Conservation (phyloP, 169 alveolate species). For the Miamiensis avidus region DNA sequence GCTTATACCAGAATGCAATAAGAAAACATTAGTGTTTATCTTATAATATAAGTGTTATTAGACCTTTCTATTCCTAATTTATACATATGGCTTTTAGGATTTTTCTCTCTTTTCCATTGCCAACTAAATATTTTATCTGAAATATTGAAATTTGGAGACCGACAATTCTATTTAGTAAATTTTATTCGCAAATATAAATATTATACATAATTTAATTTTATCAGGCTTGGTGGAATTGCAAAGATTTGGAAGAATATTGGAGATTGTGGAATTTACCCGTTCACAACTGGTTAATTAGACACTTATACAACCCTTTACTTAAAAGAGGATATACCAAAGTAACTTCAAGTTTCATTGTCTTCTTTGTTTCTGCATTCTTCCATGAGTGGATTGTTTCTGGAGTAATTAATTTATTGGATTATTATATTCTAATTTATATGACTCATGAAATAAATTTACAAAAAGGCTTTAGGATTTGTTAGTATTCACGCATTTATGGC, state of each 20-base stretch:
- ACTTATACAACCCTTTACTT: slow-evolving; percentile 37
- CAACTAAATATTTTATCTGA: slow-evolving; percentile 35
- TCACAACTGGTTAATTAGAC: slow-evolving; percentile 48
- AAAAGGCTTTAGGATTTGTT: slow-evolving; percentile 25
- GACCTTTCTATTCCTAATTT: slow-evolving; percentile 41
- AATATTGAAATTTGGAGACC: slow-evolving; percentile 34
- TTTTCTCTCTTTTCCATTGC: slow-evolving; percentile 29
- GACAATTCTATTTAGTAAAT: slow-evolving; percentile 31
- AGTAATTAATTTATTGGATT: neutral
- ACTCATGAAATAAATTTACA: no score
- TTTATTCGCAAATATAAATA: neutral
- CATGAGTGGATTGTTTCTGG: slow-evolving; percentile 48
- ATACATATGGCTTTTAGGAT: slow-evolving; percentile 36
- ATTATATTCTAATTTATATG: no score
- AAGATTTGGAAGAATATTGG: slow-evolving; percentile 50
- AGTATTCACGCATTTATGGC: slow-evolving; percentile 36
- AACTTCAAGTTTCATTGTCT: slow-evolving; percentile 31
- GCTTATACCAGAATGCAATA: slow-evolving; percentile 27
- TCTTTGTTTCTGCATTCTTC: slow-evolving; percentile 37
- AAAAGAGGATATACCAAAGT: slow-evolving; percentile 41
- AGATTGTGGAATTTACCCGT: slow-evolving; percentile 53
- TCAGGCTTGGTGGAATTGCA: slow-evolving; percentile 57
- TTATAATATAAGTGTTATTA: slow-evolving; percentile 24
- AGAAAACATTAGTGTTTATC: neutral
- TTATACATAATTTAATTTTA: neutral